These are phyloP conservation scores for Chlamydomonas sp. DNA, from an alignment of 139 green algal genomes.

Conservation along the genomic window DNA sequence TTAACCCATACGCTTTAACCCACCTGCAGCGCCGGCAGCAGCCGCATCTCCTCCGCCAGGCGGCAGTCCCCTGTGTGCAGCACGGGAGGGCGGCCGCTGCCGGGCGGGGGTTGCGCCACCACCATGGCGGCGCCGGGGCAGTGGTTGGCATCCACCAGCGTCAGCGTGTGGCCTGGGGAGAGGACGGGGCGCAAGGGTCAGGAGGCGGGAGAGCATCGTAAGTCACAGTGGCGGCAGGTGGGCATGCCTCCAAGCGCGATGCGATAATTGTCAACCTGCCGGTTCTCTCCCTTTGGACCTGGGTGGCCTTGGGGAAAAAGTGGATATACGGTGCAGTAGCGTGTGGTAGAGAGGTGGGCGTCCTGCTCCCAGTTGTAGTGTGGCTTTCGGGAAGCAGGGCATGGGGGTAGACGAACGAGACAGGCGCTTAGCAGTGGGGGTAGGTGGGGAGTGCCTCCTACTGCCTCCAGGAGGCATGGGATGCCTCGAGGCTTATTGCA, in stretches of 20 bases:
- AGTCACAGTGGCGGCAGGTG: not conserved
- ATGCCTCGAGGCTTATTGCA: not conserved
- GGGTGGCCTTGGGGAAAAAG: not conserved
- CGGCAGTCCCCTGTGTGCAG: conserved; percentile 94
- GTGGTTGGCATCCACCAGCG: conserved; percentile 94
- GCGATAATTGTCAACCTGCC: not conserved
- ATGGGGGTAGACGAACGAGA: too few species aligned
- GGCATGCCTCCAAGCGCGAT: not conserved
- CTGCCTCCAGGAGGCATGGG: too few species aligned
- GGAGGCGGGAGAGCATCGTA: not conserved
- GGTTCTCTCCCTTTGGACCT: not conserved
- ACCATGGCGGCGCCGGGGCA: conserved; percentile 89
- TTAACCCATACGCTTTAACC: not conserved
- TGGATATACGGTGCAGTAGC: not conserved
- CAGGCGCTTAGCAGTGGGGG: too few species aligned
- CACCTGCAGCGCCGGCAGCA: conserved; percentile 63
- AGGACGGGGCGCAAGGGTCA: not conserved
- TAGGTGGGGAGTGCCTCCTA: too few species aligned
- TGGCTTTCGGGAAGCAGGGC: too few species aligned
- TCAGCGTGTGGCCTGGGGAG: conserved; percentile 69
- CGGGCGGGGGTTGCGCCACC: conserved; percentile 63
- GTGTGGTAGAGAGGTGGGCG: too few species aligned
- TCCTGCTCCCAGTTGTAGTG: too few species aligned
- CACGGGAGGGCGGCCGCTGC: conserved; percentile 53
- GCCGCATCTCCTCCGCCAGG: conserved; percentile 60